Conservation (phyloP, 2,329 filamentous ascomycete genomes). For the Talaromyces sp. region DNA sequence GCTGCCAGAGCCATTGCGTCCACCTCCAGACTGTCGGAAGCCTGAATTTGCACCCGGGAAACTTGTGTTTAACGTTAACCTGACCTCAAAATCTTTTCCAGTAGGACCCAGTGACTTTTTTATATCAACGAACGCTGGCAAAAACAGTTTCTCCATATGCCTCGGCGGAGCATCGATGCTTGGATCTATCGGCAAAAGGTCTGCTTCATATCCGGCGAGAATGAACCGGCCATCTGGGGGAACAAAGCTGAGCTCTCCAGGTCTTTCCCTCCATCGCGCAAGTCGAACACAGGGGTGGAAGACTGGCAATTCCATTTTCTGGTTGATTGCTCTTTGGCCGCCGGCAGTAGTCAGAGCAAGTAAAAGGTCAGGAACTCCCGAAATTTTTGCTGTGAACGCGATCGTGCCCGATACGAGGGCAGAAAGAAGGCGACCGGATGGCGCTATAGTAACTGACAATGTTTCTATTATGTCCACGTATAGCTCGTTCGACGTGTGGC, state of each 20-base stretch:
- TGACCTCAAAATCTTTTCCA: constrained; percentile 84
- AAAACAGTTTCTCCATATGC: constrained; percentile 59
- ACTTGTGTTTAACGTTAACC: constrained; percentile 63
- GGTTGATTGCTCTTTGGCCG: constrained; percentile 68
- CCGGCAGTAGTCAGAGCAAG: constrained; percentile 74
- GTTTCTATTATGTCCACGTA: constrained; percentile 95
- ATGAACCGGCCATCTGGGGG: constrained; percentile 93
- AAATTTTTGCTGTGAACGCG: constrained; percentile 91
- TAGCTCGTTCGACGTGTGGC: constrained; percentile 93
- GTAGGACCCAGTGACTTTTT: constrained; percentile 68
- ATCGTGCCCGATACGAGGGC: constrained; percentile 89
- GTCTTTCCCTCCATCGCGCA: constrained; percentile 80
- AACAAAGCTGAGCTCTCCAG: constrained; percentile 90
- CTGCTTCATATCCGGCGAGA: constrained; percentile 88
- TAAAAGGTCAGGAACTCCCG: constrained; percentile 84
- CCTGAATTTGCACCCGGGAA: constrained; percentile 47
- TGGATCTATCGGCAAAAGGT: constrained; percentile 69
- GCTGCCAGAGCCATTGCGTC: constrained; percentile 39
- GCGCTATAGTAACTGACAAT: constrained; percentile 78
- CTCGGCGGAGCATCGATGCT: constrained; percentile 51
- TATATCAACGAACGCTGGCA: constrained; percentile 77
- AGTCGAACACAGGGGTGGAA: constrained; percentile 95
- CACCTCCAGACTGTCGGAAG: constrained; percentile 31
- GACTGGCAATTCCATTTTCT: constrained; percentile 77
- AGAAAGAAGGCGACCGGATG: constrained; percentile 78